Percentiles rank a stretch among this genome's conserved stretches.
Conservation (phyloP, 352 stramenopile genomes). For the Globisporangium nodosum region DNA sequence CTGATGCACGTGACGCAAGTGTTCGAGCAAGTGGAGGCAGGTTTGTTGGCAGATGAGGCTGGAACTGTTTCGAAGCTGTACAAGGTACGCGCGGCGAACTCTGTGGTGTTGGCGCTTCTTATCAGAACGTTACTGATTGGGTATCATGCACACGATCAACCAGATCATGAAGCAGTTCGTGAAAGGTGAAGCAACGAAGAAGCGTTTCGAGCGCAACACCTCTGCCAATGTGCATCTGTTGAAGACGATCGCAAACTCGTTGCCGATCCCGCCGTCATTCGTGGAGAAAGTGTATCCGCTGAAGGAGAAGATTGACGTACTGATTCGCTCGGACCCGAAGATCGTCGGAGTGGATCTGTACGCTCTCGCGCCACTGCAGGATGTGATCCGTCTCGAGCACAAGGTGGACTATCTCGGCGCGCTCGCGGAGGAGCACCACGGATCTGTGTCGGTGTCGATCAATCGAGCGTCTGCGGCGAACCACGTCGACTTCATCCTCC, state of each 20-base stretch:
- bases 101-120: not conserved
- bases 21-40: constrained; percentile 44
- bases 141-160: not conserved
- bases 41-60: constrained; percentile 29
- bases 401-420: constrained; percentile 71
- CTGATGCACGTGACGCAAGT: constrained; percentile 61
- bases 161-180: constrained; percentile 48
- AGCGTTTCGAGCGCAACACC: constrained; percentile 31
- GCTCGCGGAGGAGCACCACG: constrained; percentile 50
- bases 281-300: constrained; percentile 28
- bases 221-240: constrained; percentile 42
- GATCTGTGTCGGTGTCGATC: constrained; percentile 48
- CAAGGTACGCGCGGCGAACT: constrained; percentile 14
- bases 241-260: constrained; percentile 34
- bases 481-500: constrained; percentile 66
- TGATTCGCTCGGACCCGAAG: constrained; percentile 67
- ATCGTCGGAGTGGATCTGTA: constrained; percentile 66
- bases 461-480: constrained; percentile 52
- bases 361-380: constrained; percentile 34
- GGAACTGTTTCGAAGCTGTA: constrained; percentile 31
- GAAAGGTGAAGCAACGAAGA: constrained; percentile 44
- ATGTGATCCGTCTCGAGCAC: constrained; percentile 58
- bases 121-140: not conserved
- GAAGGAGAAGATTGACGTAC: constrained; percentile 48
- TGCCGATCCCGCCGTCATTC: constrained; percentile 33